Evolutionary conservation across 116 monocot genomes (phyloP).

Genomic region (Iris pallida): DNA sequence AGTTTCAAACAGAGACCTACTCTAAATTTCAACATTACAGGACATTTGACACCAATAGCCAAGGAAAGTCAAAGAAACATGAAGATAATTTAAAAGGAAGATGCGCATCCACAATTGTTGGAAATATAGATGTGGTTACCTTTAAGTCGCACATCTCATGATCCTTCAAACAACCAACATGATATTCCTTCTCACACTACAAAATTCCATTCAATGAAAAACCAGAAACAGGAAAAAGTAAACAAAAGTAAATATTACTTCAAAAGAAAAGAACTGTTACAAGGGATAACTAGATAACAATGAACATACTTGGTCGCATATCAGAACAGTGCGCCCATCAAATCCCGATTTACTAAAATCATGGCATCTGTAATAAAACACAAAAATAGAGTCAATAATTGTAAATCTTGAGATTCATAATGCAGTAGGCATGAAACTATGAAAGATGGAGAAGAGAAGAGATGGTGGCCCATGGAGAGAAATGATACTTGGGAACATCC

Average conservation of each 20-base stretch:
- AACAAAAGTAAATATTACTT: not conserved
- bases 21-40: too few species aligned
- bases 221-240: not conserved
- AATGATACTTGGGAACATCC: too few species aligned
- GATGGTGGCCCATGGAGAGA: too few species aligned
- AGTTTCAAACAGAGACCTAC: too few species aligned
- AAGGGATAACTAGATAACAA: not conserved
- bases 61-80: not conserved
- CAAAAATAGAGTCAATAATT: not conserved
- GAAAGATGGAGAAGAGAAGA: too few species aligned
- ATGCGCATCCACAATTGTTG: too few species aligned
- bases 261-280: constrained; percentile 1
- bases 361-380: constrained; percentile 46
- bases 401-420: too few species aligned
- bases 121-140: constrained; percentile 26
- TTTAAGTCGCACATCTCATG: constrained; percentile 68
- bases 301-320: constrained; percentile 88
- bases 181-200: constrained; percentile 94
- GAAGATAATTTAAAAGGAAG: not conserved
- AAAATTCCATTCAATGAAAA: constrained; percentile 1
- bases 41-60: too few species aligned
- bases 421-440: too few species aligned
- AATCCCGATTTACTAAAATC: constrained; percentile 71
- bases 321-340: constrained; percentile 61
- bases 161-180: constrained; percentile 83